Conservation (phyloP, 2,329 filamentous ascomycete species). For the Aspergillus tubingensis region DNA sequence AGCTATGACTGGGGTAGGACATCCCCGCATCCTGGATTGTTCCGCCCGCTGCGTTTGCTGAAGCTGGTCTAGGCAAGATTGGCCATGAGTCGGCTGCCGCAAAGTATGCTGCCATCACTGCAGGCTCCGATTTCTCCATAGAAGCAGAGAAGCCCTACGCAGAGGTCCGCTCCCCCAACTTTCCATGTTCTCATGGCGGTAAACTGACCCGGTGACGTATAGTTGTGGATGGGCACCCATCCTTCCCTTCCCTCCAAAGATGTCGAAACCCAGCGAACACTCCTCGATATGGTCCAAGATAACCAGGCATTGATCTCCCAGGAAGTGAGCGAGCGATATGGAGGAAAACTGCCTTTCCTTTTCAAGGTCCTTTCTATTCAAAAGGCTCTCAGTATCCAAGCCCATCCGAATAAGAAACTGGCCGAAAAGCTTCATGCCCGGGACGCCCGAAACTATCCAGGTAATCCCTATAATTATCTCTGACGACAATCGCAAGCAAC, state of each 20-base stretch:
- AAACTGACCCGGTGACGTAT: conserved; percentile 17
- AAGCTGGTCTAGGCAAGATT: conserved; percentile 67
- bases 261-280: conserved; percentile 75
- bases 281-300: conserved; percentile 83
- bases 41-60: conserved; percentile 22
- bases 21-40: neutral
- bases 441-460: conserved; percentile 90
- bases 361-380: conserved; percentile 97
- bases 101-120: conserved; percentile 82
- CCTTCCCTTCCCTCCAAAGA: conserved; percentile 94
- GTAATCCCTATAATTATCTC: conserved; percentile 32
- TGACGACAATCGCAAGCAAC: neutral
- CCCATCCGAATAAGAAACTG: conserved; percentile 92
- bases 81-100: conserved; percentile 85
- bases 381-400: conserved; percentile 96
- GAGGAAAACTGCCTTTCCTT: conserved; percentile 83
- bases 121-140: conserved; percentile 71
- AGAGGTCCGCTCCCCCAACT: conserved; percentile 60
- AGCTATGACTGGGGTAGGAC: conserved; percentile 91
- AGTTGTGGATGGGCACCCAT: conserved; percentile 99
- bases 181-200: neutral
- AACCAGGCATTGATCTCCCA: conserved; percentile 80
- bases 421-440: conserved; percentile 83
- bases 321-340: conserved; percentile 73
- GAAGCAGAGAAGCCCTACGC: conserved; percentile 90